A percentile compares a stretch with the other conserved stretches of the same genome.
Evolutionary conservation across 2,329 filamentous ascomycete species (phyloP).

Genomic region (Aureobasidium sp.): DNA sequence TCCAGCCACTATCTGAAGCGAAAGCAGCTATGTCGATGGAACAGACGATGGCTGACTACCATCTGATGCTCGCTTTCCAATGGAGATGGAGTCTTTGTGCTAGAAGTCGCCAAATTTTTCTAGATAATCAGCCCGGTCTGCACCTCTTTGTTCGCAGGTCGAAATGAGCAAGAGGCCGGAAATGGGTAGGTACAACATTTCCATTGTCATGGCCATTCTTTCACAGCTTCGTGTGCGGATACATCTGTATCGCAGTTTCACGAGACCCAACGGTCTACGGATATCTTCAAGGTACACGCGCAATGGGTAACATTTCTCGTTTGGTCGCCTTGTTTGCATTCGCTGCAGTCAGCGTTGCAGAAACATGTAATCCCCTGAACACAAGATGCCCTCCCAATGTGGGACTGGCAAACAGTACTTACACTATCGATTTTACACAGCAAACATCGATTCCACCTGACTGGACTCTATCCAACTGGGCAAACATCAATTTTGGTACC

Average conservation of each 20-base stretch:
- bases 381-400: constrained; percentile 15
- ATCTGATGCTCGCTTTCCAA: not conserved
- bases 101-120: not conserved
- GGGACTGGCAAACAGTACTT: constrained; percentile 15
- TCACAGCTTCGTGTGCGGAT: not conserved
- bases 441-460: constrained; percentile 14
- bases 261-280: not conserved
- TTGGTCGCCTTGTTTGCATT: not conserved
- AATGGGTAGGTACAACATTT: not conserved
- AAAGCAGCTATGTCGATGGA: not conserved
- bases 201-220: not conserved
- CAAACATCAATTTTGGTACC: constrained; percentile 32
- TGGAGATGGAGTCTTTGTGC: not conserved
- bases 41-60: not conserved
- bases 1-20: not conserved
- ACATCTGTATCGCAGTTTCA: not conserved
- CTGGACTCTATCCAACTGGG: constrained; percentile 18
- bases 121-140: not conserved
- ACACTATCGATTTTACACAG: constrained; percentile 18
- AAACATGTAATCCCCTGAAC: constrained; percentile 15
- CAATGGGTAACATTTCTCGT: not conserved
- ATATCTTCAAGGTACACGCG: not conserved
- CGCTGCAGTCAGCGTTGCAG: not conserved
- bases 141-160: not conserved
- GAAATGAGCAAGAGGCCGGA: constrained; percentile 1